Conservation (phyloP, 2,329 filamentous ascomycete genomes). For the Colletotrichum cordylinicola region DNA sequence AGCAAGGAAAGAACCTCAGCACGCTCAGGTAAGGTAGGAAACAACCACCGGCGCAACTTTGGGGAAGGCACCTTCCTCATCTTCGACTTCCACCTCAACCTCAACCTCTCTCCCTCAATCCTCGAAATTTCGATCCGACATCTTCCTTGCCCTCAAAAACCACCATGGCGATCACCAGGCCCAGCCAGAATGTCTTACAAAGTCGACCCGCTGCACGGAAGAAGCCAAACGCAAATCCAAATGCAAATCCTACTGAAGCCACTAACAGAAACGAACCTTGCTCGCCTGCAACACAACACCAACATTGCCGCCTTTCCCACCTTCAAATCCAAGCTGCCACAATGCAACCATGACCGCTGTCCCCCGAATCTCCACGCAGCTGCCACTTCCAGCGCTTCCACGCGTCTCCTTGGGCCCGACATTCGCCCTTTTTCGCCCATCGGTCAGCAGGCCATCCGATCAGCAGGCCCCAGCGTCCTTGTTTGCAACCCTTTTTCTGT, state of each 20-base stretch:
- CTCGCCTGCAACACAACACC: not conserved
- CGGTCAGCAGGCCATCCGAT: not conserved
- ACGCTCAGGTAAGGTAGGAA: not conserved
- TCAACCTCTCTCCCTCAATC: not conserved
- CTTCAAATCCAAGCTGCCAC: not conserved
- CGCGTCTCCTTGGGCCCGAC: not conserved
- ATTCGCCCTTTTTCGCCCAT: not conserved
- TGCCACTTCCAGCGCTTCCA: not conserved
- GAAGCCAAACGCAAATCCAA: not conserved
- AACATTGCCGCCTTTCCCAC: not conserved
- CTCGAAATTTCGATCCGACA: not conserved
- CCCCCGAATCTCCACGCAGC: not conserved
- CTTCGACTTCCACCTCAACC: not conserved
- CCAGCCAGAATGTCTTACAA: not conserved
- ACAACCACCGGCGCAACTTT: not conserved
- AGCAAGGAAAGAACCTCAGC: not conserved
- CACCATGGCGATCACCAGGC: not conserved
- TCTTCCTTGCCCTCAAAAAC: not conserved
- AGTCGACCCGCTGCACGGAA: not conserved
- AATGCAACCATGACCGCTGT: not conserved
- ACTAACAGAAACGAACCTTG: not conserved
- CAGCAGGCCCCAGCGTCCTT: not conserved
- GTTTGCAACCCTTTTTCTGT: not conserved
- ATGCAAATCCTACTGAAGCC: not conserved
- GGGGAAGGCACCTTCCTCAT: not conserved